These are phyloP conservation scores for Fusarium armeniacum DNA, from an alignment of 2,329 filamentous ascomycete species.

Conservation along the genomic window DNA sequence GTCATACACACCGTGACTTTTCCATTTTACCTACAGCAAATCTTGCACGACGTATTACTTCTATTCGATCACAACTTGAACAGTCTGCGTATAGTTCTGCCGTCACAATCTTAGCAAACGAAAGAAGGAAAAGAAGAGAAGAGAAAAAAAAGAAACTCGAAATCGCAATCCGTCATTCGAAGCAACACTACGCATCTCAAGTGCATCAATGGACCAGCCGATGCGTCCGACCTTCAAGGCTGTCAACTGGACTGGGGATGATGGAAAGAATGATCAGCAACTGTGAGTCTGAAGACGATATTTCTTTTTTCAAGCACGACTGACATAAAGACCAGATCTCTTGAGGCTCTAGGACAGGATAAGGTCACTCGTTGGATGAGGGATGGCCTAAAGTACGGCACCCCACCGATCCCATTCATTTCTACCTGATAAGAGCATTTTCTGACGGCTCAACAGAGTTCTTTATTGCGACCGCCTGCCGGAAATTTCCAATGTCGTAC, in stretches of 20 bases:
- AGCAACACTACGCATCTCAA: slow-evolving; percentile 1
- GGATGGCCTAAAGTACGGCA: slow-evolving; percentile 36
- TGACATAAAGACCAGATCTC: slow-evolving; percentile 23
- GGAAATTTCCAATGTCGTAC: slow-evolving; percentile 32
- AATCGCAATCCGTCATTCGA: not conserved
- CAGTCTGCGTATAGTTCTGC: not conserved
- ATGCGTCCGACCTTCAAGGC: slow-evolving; percentile 25
- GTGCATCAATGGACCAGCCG: slow-evolving; percentile 21
- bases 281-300: slow-evolving; percentile 7
- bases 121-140: not conserved
- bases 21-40: slow-evolving; percentile 2
- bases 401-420: slow-evolving; percentile 1
- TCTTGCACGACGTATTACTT: not conserved
- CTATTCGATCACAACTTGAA: not conserved
- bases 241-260: slow-evolving; percentile 25
- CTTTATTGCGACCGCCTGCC: slow-evolving; percentile 38
- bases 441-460: slow-evolving; percentile 29
- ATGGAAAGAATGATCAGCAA: slow-evolving; percentile 5
- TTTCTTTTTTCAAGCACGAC: not conserved
- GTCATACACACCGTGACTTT: slow-evolving; percentile 3
- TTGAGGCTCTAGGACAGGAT: slow-evolving; percentile 23
- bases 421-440: not conserved
- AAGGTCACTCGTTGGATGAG: slow-evolving; percentile 41
- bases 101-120: not conserved
- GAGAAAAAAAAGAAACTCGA: not conserved